Base-by-base conservation (phyloP, 495 filamentous ascomycete species). In the Sabuloglossum arenarium region DNA sequence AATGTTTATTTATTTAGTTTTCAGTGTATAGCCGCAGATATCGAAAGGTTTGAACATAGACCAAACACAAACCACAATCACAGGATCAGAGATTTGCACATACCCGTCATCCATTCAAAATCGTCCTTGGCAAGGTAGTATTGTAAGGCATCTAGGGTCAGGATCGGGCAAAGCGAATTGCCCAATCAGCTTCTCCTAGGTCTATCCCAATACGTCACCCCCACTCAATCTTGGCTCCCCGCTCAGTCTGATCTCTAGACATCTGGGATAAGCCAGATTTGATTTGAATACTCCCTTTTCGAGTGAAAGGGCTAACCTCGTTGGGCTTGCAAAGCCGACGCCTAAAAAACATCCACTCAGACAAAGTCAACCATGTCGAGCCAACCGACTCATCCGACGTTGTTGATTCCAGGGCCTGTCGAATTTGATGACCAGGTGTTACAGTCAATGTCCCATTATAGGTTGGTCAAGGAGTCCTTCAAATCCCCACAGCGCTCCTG, bases 371-470 rank as follows among this genome's bases (percentile, higher is more conserved):
- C 16, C 1, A 30, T 34, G 86, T 89, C 86, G 51, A 72, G 70
- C 56, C 88, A 94, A 74, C 70, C 85, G 45, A 72, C 78, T 53
- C 88, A 95, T 67, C 78, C 86, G 57, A 78, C 88, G 37, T 69
- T 96, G 65, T 77, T 98, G 63, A 95, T 98, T 64, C 91, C 91
- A 25, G 91, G 91, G 28, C 91, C 91, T 65, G 91, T 98, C 66
- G 91, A 98, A 71, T 97, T 97, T 64, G 91, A 96, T 67, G 91
- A 98, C 86, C 88, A 81, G 45, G 91, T 98, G 53, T 79, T 98
- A 47, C 75, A 86, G 67, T 85, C 88, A 56, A 97, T 97, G 91
- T 77, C 83, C 67, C 91, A 97, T 71, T 94, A 83, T 73, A 90
- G 88, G 89, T 94, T 66, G 65, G 76, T 51, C 28, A 30, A 27